phyloP scores from a whole-genome alignment of 2,329 filamentous ascomycete species.

The Colletotrichum magnum region DNA sequence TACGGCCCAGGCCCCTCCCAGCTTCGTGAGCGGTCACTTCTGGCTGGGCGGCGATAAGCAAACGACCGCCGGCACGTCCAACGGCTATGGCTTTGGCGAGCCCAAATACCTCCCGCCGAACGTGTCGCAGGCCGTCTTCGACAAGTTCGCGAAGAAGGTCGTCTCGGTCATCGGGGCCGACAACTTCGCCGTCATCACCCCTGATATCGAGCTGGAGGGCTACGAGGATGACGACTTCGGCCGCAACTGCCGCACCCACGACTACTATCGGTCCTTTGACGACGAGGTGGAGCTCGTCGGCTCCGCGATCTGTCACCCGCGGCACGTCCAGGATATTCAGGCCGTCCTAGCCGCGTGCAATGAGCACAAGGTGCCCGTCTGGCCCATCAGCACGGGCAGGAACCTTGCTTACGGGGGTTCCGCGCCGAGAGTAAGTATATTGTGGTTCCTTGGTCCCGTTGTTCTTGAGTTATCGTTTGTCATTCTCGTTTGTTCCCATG shows the following conservation, averaged over 20 bases:
- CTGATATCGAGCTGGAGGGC: constrained; percentile 8
- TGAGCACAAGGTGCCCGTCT: constrained; percentile 60
- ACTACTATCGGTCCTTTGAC: constrained; percentile 35
- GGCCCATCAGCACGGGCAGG: constrained; percentile 64
- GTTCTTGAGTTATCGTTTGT: no score
- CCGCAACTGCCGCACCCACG: constrained; percentile 30
- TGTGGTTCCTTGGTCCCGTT: background rate
- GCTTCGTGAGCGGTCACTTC: constrained; percentile 8
- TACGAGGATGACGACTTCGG: constrained; percentile 34
- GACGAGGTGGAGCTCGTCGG: constrained; percentile 30
- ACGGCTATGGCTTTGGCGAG: constrained; percentile 9
- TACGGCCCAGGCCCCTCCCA: constrained; percentile 10
- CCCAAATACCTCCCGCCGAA: constrained; percentile 11
- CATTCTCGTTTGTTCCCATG: no score
- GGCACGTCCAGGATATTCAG: constrained; percentile 54
- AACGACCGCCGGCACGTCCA: background rate
- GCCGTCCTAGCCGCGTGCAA: constrained; percentile 56
- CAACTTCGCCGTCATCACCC: constrained; percentile 23
- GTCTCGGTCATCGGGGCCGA: background rate
- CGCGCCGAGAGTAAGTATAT: constrained; percentile 56
- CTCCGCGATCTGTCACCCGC: constrained; percentile 24
- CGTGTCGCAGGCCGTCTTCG: background rate
- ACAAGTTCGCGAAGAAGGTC: constrained; percentile 1
- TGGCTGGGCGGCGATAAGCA: constrained; percentile 10
- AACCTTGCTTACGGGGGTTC: constrained; percentile 69